A percentile compares a stretch with the other conserved stretches of the same genome.
These are phyloP conservation scores for Populus simonii DNA, from an alignment of 345 rosid genomes.

Conservation along the genomic window DNA sequence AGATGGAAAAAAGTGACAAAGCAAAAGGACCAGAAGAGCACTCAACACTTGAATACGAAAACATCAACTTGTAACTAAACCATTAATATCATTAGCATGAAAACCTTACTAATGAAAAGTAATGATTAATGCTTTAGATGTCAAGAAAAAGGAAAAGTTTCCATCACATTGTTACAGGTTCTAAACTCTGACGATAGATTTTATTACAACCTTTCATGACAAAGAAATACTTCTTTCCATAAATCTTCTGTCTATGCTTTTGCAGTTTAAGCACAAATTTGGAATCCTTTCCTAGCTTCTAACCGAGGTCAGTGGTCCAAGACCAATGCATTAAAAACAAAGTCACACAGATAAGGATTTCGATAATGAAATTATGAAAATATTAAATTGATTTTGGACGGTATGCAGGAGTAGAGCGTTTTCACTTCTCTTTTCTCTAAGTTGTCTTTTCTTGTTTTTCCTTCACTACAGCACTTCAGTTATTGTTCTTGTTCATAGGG, in stretches of 20 bases:
- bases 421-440: background rate
- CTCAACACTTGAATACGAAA: too few species aligned
- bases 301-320: background rate
- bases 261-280: background rate
- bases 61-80: background rate
- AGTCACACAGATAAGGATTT: background rate
- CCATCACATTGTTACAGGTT: background rate
- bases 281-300: background rate
- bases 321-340: background rate
- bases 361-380: too few species aligned
- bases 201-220: background rate
- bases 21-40: background rate
- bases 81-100: background rate
- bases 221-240: background rate
- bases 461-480: too few species aligned
- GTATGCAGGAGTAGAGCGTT: background rate
- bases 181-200: background rate
- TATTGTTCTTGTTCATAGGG: background rate
- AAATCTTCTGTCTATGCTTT: background rate
- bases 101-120: background rate
- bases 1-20: background rate
- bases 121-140: background rate
- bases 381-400: background rate
- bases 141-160: background rate
- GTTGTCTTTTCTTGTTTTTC: background rate